These are phyloP conservation scores for Zizania latifolia DNA, from an alignment of 176 grass and related monocot genomes.

Conservation along the genomic window DNA sequence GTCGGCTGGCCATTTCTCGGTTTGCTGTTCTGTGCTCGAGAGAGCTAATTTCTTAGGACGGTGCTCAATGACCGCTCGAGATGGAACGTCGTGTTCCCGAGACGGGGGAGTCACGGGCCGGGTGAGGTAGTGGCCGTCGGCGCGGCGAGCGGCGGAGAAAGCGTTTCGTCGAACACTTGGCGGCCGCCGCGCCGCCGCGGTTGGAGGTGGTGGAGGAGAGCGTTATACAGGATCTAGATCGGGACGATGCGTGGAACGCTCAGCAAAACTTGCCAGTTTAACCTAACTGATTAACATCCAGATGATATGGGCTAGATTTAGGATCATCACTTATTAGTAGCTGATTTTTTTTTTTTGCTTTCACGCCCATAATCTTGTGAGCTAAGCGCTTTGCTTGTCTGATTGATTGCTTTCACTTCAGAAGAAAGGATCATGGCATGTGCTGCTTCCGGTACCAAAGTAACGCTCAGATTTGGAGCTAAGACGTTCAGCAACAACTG, in stretches of 20 bases:
- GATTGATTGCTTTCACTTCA: too few relatives aligned
- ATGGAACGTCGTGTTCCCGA: too few relatives aligned
- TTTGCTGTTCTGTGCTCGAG: background rate
- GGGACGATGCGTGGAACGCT: too few relatives aligned
- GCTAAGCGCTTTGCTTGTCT: too few relatives aligned
- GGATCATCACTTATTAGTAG: background rate
- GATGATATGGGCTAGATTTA: background rate
- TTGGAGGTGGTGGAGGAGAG: too few relatives aligned
- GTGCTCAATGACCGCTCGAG: background rate
- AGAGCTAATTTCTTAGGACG: background rate
- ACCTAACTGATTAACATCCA: background rate
- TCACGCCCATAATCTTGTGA: too few relatives aligned
- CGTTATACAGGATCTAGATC: background rate
- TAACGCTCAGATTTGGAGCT: background rate
- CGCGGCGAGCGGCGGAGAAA: background rate
- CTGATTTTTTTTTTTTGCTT: background rate
- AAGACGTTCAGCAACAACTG: background rate
- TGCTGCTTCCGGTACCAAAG: background rate
- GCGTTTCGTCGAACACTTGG: slow-evolving; percentile 4
- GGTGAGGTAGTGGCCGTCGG: background rate
- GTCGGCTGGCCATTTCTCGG: background rate
- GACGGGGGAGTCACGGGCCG: background rate
- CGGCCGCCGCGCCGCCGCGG: background rate
- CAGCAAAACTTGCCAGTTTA: too few relatives aligned
- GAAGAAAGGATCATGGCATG: slow-evolving; percentile 38